Conservation (phyloP, 345 rosid genomes). For the Populus tremula region DNA sequence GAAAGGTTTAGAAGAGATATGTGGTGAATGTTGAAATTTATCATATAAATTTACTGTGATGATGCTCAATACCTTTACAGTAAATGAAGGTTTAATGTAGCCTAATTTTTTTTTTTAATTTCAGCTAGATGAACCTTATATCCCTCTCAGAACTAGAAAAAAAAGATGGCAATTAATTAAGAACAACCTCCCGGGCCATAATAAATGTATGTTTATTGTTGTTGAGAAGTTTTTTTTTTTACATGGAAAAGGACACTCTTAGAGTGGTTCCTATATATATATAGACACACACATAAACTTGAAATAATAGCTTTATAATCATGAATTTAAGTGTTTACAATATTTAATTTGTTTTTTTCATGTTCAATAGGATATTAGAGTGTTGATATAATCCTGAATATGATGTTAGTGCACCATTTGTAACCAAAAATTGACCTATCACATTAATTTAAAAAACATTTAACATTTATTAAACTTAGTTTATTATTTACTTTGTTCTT, state of each 20-base stretch:
- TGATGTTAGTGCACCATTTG: constrained; percentile 77
- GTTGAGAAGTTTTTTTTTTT: constrained; percentile 61
- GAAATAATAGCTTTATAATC: neutral
- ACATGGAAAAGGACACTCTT: constrained; percentile 69
- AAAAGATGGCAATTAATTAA: constrained; percentile 54
- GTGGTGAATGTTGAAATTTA: too few species aligned
- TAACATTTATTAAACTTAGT: too few species aligned
- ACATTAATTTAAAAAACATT: constrained; percentile 30
- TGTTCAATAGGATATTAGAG: constrained; percentile 66
- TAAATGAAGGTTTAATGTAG: neutral
- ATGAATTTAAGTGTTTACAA: neutral
- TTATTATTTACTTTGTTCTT: too few species aligned
- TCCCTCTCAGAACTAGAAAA: constrained; percentile 85
- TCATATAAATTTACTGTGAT: too few species aligned
- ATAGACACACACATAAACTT: neutral
- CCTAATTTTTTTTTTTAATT: neutral
- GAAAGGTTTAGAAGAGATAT: too few species aligned
- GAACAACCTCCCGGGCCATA: constrained; percentile 92
- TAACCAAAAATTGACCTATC: constrained; percentile 86
- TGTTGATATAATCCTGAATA: constrained; percentile 87
- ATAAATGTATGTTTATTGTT: constrained; percentile 74
- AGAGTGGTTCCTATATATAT: constrained; percentile 58
- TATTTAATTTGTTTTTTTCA: neutral
- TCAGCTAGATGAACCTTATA: constrained; percentile 91
- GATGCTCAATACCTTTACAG: too few species aligned